Conservation (phyloP, 2,329 filamentous ascomycete species). For the Seiridium cupressi region DNA sequence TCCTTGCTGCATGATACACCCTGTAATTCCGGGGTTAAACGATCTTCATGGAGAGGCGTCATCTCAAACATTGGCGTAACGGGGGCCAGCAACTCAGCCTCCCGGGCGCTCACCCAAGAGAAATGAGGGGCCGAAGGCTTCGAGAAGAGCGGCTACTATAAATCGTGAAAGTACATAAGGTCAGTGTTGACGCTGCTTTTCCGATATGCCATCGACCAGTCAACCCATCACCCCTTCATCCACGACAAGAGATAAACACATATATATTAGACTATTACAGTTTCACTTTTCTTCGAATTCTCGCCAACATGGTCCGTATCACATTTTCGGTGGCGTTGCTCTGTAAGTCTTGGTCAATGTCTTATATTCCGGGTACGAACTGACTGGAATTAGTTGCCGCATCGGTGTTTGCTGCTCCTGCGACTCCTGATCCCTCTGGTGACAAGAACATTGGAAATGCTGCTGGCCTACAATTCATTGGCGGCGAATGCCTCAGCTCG, state of each 20-base stretch:
- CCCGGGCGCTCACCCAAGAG: not conserved
- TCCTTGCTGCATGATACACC: constrained; percentile 6
- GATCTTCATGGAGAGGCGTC: constrained; percentile 4
- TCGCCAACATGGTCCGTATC: constrained; percentile 1
- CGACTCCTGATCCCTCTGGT: constrained; percentile 21
- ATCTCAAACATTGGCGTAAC: constrained; percentile 10
- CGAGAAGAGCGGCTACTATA: not conserved
- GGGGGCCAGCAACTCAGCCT: constrained; percentile 6
- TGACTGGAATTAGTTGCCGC: constrained; percentile 2
- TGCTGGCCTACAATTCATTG: constrained; percentile 24
- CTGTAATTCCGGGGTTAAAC: not conserved
- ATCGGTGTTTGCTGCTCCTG: constrained; percentile 8
- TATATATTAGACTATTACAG: not conserved
- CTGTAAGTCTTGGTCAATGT: not conserved
- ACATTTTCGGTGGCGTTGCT: not conserved
- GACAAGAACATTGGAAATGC: constrained; percentile 25
- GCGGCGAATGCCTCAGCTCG: constrained; percentile 21
- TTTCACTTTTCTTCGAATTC: not conserved
- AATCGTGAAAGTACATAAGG: not conserved
- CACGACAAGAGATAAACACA: no score
- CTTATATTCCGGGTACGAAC: not conserved
- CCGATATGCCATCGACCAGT: not conserved
- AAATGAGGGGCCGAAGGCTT: constrained; percentile 1
- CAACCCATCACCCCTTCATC: not conserved
- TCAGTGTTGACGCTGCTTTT: not conserved